A percentile compares a stretch with the other conserved stretches of the same genome.
phyloP scores from a whole-genome alignment of 805 yeast genomes.

The Candida succiphila region DNA sequence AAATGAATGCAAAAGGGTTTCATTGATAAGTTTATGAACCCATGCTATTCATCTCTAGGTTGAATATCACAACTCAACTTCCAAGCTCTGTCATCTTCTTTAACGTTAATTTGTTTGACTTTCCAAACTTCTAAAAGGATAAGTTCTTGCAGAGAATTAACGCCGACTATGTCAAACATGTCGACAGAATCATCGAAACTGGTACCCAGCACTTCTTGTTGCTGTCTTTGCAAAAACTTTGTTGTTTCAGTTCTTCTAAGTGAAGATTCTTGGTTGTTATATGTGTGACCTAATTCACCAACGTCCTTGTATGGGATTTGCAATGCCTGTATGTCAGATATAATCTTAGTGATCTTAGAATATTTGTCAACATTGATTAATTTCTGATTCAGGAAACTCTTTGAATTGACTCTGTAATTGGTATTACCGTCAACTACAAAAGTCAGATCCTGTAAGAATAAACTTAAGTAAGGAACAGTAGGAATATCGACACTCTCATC shows the following conservation, averaged over 20 bases:
- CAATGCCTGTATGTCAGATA: conserved; percentile 57
- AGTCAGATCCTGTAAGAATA: conserved; percentile 70
- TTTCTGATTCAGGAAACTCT: conserved; percentile 41
- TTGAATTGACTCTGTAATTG: conserved; percentile 47
- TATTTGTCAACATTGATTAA: conserved; percentile 69
- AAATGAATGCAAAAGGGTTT: too few species aligned
- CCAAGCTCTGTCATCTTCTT: conserved; percentile 65
- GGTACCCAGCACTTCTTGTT: conserved; percentile 4
- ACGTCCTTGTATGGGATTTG: conserved; percentile 47
- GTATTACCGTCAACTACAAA: conserved; percentile 79
- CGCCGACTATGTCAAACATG: conserved; percentile 27
- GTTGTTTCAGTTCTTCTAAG: conserved; percentile 20
- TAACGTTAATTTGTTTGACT: conserved; percentile 46
- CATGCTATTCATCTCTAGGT: conserved; percentile 33
- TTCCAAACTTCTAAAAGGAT: conserved; percentile 64
- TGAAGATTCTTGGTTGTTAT: conserved; percentile 13
- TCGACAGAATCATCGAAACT: conserved; percentile 9
- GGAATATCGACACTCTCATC: conserved; percentile 39
- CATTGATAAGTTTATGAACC: too few species aligned
- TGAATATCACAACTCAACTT: conserved; percentile 55
- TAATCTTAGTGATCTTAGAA: conserved; percentile 52
- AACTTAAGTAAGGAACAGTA: conserved; percentile 65
- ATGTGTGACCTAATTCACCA: conserved; percentile 18
- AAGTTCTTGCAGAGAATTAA: conserved; percentile 43
- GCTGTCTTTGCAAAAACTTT: conserved; percentile 12